Evolutionary conservation across 2,329 filamentous ascomycete species (phyloP).

Genomic region (Pestalotiopsis sp.): DNA sequence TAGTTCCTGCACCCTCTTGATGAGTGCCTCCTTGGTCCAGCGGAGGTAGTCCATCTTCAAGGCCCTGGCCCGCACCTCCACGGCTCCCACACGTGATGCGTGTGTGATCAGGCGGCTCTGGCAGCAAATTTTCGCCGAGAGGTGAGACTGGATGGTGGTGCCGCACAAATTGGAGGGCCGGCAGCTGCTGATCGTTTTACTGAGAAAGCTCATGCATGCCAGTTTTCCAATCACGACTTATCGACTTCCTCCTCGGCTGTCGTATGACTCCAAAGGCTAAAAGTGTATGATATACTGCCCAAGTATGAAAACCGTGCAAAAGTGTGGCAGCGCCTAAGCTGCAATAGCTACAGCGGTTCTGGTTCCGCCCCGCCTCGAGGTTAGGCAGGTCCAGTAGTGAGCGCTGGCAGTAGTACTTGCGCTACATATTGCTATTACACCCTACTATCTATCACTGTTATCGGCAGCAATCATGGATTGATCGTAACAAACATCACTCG

Average conservation of each 20-base stretch:
- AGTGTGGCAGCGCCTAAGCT: not conserved
- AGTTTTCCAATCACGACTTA: not conserved
- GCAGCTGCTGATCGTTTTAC: constrained; percentile 21
- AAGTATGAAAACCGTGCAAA: constrained; percentile 3
- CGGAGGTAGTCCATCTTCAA: constrained; percentile 51
- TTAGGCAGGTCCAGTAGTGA: not conserved
- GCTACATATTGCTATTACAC: constrained; percentile 1
- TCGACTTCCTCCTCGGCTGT: too few relatives aligned
- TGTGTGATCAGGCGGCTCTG: constrained; percentile 20
- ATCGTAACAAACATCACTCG: not conserved
- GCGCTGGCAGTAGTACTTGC: not conserved
- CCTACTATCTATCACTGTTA: not conserved
- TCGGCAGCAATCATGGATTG: not conserved
- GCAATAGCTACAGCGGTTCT: not conserved
- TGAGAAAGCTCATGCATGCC: constrained; percentile 25
- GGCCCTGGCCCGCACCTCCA: constrained; percentile 5
- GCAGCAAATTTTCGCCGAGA: not conserved
- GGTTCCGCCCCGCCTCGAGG: not conserved
- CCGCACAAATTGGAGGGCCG: constrained; percentile 5
- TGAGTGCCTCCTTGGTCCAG: constrained; percentile 69
- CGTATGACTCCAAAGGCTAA: not conserved
- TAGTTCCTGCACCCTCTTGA: constrained; percentile 66
- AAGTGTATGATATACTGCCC: not conserved
- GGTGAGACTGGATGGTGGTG: not conserved
- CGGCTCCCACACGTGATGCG: constrained; percentile 12